A percentile compares a stretch with the other conserved stretches of the same genome.
Conservation (phyloP, 106 monocot genomes). For the Dioscorea dumetorum region DNA sequence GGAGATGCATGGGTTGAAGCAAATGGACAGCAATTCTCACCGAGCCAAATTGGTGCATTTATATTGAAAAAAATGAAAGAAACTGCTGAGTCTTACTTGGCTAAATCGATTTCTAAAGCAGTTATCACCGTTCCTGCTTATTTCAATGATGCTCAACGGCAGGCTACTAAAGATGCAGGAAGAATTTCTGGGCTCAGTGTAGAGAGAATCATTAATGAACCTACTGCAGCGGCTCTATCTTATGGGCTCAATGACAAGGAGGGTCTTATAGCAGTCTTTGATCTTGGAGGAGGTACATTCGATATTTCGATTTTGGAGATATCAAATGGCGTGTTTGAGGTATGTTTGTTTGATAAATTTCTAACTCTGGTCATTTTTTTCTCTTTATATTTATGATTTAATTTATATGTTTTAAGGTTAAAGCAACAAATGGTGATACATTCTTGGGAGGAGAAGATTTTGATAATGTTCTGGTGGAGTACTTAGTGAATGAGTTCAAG, state of each 20-base stretch:
- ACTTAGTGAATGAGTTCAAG: slow-evolving; percentile 69
- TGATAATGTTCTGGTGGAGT: slow-evolving; percentile 75
- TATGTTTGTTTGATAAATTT: slow-evolving; percentile 1
- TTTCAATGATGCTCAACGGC: slow-evolving; percentile 76
- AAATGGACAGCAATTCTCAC: slow-evolving; percentile 56
- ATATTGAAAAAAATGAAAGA: slow-evolving; percentile 80
- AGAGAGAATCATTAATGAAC: slow-evolving; percentile 67
- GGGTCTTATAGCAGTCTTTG: slow-evolving; percentile 63
- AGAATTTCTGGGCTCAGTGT: slow-evolving; percentile 70
- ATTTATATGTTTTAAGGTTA: slow-evolving; percentile 40
- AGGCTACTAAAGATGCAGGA: slow-evolving; percentile 84
- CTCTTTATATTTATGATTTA: background rate
- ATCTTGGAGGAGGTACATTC: slow-evolving; percentile 72
- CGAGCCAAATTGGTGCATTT: slow-evolving; percentile 67
- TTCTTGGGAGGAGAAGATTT: slow-evolving; percentile 91
- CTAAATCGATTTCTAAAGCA: slow-evolving; percentile 56
- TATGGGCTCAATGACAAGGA: slow-evolving; percentile 75
- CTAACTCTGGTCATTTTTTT: background rate
- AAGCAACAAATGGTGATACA: slow-evolving; percentile 91
- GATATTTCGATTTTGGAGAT: slow-evolving; percentile 75
- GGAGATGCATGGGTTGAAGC: slow-evolving; percentile 73
- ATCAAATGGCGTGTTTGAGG: slow-evolving; percentile 93
- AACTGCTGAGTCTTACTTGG: slow-evolving; percentile 65
- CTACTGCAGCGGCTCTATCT: slow-evolving; percentile 64
- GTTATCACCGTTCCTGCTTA: slow-evolving; percentile 88